Percentiles rank a stretch among this genome's conserved stretches.
These are phyloP conservation scores for Myxozyma nipponensis DNA, from an alignment of 805 yeast genomes.

Conservation along the genomic window DNA sequence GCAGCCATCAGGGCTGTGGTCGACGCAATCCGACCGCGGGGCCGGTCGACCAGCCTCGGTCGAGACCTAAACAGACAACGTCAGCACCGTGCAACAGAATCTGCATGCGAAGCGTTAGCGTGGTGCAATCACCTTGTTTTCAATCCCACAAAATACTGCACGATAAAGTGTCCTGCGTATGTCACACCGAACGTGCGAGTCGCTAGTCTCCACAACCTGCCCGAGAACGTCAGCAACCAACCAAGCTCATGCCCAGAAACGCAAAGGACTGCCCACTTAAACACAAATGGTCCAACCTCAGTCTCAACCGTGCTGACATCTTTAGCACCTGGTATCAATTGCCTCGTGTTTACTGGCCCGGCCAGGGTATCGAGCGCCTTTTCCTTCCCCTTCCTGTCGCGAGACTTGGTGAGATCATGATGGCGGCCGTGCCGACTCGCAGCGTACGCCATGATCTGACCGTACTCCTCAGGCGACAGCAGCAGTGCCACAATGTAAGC, in stretches of 20 bases:
- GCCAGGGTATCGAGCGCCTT: no score
- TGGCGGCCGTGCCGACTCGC: not conserved
- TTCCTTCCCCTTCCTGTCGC: no score
- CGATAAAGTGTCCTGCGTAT: not conserved
- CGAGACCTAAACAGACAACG: not conserved
- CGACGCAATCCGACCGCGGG: not conserved
- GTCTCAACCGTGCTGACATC: not conserved
- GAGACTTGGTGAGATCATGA: not conserved
- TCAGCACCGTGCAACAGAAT: not conserved
- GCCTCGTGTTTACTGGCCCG: no score
- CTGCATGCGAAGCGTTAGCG: not conserved
- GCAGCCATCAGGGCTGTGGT: slow-evolving; percentile 1
- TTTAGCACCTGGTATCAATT: not conserved
- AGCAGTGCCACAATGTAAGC: slow-evolving; percentile 6
- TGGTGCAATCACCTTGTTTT: not conserved
- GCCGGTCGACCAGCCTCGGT: not conserved
- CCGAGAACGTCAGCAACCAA: no score
- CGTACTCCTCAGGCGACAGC: slow-evolving; percentile 11
- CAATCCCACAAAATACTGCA: not conserved
- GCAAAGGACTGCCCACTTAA: not conserved
- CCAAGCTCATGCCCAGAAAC: no score
- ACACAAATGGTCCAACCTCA: not conserved
- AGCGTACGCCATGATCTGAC: not conserved
- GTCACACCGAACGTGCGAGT: not conserved
- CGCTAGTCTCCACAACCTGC: not conserved